Evolutionary conservation across 2,329 filamentous ascomycete species (phyloP).

Genomic region (Fusarium odoratissimum): DNA sequence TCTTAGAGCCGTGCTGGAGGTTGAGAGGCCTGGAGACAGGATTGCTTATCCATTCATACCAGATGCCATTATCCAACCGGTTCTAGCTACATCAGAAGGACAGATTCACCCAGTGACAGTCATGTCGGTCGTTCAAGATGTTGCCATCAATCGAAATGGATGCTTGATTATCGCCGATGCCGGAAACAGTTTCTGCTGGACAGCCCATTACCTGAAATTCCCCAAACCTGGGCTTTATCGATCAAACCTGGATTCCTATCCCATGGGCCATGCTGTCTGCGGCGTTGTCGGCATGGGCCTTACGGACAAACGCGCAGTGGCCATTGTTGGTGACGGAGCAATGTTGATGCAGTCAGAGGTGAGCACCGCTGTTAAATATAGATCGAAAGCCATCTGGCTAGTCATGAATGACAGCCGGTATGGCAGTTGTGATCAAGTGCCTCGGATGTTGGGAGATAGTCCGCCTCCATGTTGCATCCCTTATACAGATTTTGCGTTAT

Average conservation of each 20-base stretch:
- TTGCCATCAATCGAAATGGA: neutral
- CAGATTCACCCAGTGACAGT: neutral
- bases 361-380: neutral
- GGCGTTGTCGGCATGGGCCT: neutral
- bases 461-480: neutral
- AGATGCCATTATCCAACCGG: neutral
- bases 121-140: neutral
- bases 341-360: neutral
- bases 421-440: neutral
- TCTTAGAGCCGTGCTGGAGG: neutral
- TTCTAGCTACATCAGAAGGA: no score
- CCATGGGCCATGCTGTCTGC: neutral
- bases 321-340: neutral
- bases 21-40: neutral
- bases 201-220: neutral
- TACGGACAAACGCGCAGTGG: neutral
- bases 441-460: neutral
- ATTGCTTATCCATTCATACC: neutral
- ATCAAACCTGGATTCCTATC: neutral
- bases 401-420: neutral
- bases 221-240: neutral
- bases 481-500: neutral
- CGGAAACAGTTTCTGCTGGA: neutral
- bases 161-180: neutral
- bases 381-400: neutral